Evolutionary conservation across 768 basidiomycete species (phyloP).

Genomic region (Neoboletus magnificus): DNA sequence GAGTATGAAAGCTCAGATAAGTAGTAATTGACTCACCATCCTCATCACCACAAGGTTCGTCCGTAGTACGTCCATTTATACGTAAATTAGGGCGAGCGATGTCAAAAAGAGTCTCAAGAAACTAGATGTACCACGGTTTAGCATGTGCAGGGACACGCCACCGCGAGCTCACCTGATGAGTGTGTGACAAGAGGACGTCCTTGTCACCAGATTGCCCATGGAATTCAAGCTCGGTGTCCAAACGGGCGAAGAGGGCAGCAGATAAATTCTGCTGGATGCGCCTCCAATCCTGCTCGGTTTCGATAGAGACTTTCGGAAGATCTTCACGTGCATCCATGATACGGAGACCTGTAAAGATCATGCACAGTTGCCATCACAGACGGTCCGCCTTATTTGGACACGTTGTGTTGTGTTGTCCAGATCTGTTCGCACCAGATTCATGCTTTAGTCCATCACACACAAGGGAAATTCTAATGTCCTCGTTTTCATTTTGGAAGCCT

Average conservation of each 20-base stretch:
- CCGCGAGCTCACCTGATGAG: slow-evolving; percentile 43
- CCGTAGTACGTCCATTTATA: slow-evolving; percentile 76
- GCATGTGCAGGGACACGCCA: background rate
- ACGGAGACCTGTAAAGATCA: background rate
- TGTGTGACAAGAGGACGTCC: slow-evolving; percentile 46
- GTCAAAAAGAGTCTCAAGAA: slow-evolving; percentile 57
- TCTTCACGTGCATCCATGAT: slow-evolving; percentile 40
- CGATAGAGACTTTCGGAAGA: slow-evolving; percentile 56
- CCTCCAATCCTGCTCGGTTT: slow-evolving; percentile 64
- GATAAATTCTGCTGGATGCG: slow-evolving; percentile 54
- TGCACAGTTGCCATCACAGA: background rate
- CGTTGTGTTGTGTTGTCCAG: background rate
- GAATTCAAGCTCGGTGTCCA: slow-evolving; percentile 46
- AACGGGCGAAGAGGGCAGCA: slow-evolving; percentile 39
- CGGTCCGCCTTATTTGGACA: background rate
- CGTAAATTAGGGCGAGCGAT: slow-evolving; percentile 70
- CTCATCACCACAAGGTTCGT: slow-evolving; percentile 54
- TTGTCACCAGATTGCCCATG: slow-evolving; percentile 41
- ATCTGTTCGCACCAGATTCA: background rate
- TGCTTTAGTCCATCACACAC: background rate
- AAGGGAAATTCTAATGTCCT: slow-evolving; percentile 36
- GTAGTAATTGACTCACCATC: slow-evolving; percentile 39
- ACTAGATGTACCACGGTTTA: slow-evolving; percentile 36
- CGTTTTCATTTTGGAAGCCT: slow-evolving; percentile 85
- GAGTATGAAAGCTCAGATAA: background rate